Conservation (phyloP, 2,329 filamentous ascomycete genomes). For the Alternaria gaisen region DNA sequence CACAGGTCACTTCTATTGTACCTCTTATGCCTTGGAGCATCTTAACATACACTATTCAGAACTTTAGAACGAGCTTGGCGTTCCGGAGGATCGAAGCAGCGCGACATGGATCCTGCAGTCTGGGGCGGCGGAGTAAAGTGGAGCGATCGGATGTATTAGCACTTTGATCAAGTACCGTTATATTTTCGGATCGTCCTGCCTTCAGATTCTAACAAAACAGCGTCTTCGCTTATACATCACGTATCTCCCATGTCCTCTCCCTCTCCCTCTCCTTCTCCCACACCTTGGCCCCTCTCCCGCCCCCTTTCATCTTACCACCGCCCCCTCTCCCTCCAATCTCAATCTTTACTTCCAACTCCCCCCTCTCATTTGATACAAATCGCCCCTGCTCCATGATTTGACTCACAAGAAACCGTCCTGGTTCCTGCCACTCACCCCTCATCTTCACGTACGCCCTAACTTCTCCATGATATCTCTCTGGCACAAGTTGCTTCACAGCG, state of each 20-base stretch:
- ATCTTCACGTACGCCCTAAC: slow-evolving; percentile 12
- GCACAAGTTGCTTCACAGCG: slow-evolving; percentile 18
- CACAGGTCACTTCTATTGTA: slow-evolving; percentile 31
- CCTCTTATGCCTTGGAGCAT: slow-evolving; percentile 24
- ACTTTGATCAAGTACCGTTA: slow-evolving; percentile 8
- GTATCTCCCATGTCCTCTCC: slow-evolving; percentile 17
- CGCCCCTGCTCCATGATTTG: slow-evolving; percentile 13
- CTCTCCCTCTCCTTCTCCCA: slow-evolving; percentile 21
- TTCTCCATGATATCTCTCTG: not conserved
- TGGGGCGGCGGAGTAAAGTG: slow-evolving; percentile 12
- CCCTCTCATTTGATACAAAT: slow-evolving; percentile 4
- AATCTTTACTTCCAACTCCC: slow-evolving; percentile 20
- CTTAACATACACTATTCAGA: slow-evolving; percentile 27
- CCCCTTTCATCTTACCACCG: not conserved
- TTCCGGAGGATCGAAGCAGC: slow-evolving; percentile 17
- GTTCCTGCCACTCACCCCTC: slow-evolving; percentile 23
- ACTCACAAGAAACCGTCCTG: slow-evolving; percentile 6
- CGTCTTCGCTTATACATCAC: not conserved
- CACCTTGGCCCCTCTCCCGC: slow-evolving; percentile 1
- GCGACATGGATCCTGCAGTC: slow-evolving; percentile 2
- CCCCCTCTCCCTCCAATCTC: not conserved
- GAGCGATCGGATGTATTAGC: slow-evolving; percentile 10
- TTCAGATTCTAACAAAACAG: not conserved
- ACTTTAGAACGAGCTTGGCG: slow-evolving; percentile 34
- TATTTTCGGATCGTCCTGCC: not conserved